phyloP scores from a whole-genome alignment of 805 yeast genomes.

The Yamadazyma takamatsuzukensis region DNA sequence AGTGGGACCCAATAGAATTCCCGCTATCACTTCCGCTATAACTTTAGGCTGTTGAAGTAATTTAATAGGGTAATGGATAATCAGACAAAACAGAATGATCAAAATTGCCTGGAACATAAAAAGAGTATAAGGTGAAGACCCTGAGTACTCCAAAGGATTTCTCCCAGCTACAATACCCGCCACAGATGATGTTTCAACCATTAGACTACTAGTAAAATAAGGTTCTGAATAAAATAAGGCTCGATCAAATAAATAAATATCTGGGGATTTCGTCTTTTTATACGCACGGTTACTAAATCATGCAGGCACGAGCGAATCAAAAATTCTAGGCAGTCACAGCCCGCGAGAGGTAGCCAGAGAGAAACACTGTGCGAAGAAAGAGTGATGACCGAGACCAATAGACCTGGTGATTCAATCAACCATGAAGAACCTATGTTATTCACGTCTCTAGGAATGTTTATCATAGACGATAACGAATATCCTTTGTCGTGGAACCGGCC shows the following conservation, averaged over 20 bases:
- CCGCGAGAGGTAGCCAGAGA: too few relatives aligned
- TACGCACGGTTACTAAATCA: too few relatives aligned
- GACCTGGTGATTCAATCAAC: too few relatives aligned
- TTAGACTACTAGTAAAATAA: too few relatives aligned
- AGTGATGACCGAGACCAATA: too few relatives aligned
- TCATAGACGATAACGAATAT: slow-evolving; percentile 79
- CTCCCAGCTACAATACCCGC: slow-evolving; percentile 73
- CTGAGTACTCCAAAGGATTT: slow-evolving; percentile 60
- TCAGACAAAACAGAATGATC: slow-evolving; percentile 56
- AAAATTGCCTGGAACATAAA: slow-evolving; percentile 68
- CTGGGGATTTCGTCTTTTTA: too few relatives aligned
- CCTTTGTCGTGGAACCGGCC: slow-evolving; percentile 31
- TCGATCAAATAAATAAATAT: too few relatives aligned
- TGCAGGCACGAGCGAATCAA: too few relatives aligned
- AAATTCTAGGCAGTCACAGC: too few relatives aligned
- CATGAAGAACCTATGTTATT: too few relatives aligned
- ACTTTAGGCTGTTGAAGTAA: slow-evolving; percentile 72
- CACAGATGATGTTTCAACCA: slow-evolving; percentile 33
- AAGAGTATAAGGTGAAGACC: slow-evolving; percentile 60
- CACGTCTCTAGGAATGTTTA: slow-evolving; percentile 65
- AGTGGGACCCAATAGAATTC: slow-evolving; percentile 71
- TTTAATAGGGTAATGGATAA: slow-evolving; percentile 58
- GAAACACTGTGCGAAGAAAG: too few relatives aligned
- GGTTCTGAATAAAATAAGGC: too few relatives aligned
- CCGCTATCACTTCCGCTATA: slow-evolving; percentile 77